Base-by-base conservation (phyloP, 164 flowering plant genomes). In the Umbilicus rupestris region DNA sequence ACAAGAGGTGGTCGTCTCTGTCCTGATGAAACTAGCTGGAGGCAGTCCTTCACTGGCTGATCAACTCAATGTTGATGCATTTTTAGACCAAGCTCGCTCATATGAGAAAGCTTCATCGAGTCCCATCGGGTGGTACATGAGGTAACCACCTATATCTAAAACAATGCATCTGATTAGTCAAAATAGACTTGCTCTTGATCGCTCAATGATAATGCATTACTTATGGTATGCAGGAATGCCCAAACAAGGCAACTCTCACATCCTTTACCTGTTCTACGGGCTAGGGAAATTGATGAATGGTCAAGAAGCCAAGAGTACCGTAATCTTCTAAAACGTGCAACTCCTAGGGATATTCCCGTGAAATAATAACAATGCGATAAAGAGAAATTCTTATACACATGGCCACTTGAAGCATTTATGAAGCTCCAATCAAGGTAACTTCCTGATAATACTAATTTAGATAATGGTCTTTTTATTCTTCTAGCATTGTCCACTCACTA, bases 1-100 rank as follows among this genome's bases (percentile, higher is more conserved):
- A 80, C 96, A 89, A 89, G 92, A 94, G 98, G 86, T 94, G 68
- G 98, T 94, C 84, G 73, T 94, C 66, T 94, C 98, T 50, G 96
- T 94, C 69, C 78, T 90, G 73, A 94, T 94, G 98, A 94, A 94
- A 86, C 71, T 94, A 78, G 89, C 96, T 68, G 98, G 98, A 46
- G 98, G 98, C 58, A 82, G 89, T 77, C 96, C 98, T 35, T 94
- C 98, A 24, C 45, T 94, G 71, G 86, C 98, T 39, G 95, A 94
- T 78, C 96, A 94, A 76, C 80, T 94, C 66, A 94, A 90, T 67
- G 96, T 90, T 67, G 98, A 94, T 74, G 98, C 98, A 7, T 94
- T 94, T 71, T 73, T 94, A 79, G 98, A 94, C 79, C 98, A 94
- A 85, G 96, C 97, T 77, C 93, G 97, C 30, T 90, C 97, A 35